phyloP scores from a whole-genome alignment of 2,329 filamentous ascomycete genomes.

The Aspergillus pseudoviridinutans region DNA sequence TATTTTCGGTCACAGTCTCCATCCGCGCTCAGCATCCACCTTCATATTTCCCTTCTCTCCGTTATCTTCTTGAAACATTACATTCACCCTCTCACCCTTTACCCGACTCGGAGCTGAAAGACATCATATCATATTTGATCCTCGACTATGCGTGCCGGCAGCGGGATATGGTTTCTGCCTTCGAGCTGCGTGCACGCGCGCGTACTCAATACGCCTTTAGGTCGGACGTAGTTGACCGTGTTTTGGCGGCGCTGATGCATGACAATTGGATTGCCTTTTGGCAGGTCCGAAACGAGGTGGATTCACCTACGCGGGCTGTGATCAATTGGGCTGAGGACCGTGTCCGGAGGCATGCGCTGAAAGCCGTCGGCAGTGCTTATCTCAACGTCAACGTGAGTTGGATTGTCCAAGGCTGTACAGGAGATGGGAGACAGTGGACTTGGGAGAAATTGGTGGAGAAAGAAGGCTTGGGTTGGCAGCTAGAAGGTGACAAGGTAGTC shows the following conservation, averaged over 20 bases:
- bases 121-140: slow-evolving; percentile 76
- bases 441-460: slow-evolving; percentile 68
- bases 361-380: slow-evolving; percentile 82
- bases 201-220: slow-evolving; percentile 53
- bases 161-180: slow-evolving; percentile 69
- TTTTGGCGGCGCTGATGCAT: slow-evolving; percentile 67
- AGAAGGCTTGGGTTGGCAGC: slow-evolving; percentile 80
- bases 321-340: slow-evolving; percentile 76
- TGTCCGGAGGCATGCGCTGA: slow-evolving; percentile 73
- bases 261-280: slow-evolving; percentile 83
- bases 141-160: slow-evolving; percentile 87
- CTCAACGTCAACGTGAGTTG: slow-evolving; percentile 70
- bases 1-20: slow-evolving; percentile 82
- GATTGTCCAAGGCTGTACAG: slow-evolving; percentile 53
- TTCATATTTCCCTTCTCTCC: slow-evolving; percentile 83
- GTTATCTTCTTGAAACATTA: slow-evolving; percentile 70
- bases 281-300: slow-evolving; percentile 65
- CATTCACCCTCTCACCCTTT: slow-evolving; percentile 63
- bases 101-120: slow-evolving; percentile 66
- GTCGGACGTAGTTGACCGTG: slow-evolving; percentile 65
- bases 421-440: slow-evolving; percentile 40
- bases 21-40: slow-evolving; percentile 79
- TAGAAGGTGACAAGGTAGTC: slow-evolving; percentile 68
- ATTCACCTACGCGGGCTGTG: slow-evolving; percentile 73
- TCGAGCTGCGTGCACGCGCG: slow-evolving; percentile 55